phyloP scores from a whole-genome alignment of 2,329 filamentous ascomycete genomes.

The Xylaria hypoxylon region DNA sequence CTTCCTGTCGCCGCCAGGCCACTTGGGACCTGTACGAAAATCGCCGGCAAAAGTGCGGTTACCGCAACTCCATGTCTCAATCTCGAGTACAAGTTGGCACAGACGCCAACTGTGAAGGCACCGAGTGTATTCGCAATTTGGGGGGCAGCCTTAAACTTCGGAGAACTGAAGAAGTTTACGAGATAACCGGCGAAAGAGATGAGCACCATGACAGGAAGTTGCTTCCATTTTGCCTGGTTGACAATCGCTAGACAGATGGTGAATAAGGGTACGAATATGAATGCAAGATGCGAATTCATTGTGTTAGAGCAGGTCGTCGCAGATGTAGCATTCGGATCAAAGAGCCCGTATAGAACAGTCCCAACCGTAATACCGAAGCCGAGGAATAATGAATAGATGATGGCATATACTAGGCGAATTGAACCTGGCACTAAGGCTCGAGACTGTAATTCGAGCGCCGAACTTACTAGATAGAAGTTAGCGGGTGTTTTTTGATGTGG shows the following conservation, averaged over 20 bases:
- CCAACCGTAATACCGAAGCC: constrained; percentile 75
- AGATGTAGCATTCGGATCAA: constrained; percentile 56
- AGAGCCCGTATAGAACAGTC: constrained; percentile 58
- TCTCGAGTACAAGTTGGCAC: constrained; percentile 81
- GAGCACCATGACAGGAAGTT: constrained; percentile 80
- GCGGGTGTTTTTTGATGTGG: not conserved
- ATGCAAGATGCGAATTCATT: constrained; percentile 59
- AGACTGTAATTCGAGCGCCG: constrained; percentile 73
- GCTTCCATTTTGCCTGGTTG: constrained; percentile 85
- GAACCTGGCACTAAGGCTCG: constrained; percentile 76
- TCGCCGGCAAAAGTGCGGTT: constrained; percentile 60
- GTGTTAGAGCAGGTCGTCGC: constrained; percentile 48
- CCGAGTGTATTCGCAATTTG: constrained; percentile 83
- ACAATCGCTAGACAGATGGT: constrained; percentile 78
- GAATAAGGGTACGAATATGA: constrained; percentile 80
- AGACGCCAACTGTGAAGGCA: constrained; percentile 78
- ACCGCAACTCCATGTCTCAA: constrained; percentile 64
- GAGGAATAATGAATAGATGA: constrained; percentile 78
- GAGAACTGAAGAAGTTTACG: constrained; percentile 78
- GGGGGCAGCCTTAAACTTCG: constrained; percentile 74
- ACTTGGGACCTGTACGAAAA: constrained; percentile 62
- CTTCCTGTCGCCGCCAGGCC: constrained; percentile 61
- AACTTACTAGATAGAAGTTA: constrained; percentile 45
- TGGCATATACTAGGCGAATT: constrained; percentile 79
- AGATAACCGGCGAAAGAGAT: constrained; percentile 81